A percentile compares a stretch with the other conserved stretches of the same genome.
These are phyloP conservation scores for Fusarium dimerum DNA, from an alignment of 2,329 filamentous ascomycete species.

Conservation along the genomic window DNA sequence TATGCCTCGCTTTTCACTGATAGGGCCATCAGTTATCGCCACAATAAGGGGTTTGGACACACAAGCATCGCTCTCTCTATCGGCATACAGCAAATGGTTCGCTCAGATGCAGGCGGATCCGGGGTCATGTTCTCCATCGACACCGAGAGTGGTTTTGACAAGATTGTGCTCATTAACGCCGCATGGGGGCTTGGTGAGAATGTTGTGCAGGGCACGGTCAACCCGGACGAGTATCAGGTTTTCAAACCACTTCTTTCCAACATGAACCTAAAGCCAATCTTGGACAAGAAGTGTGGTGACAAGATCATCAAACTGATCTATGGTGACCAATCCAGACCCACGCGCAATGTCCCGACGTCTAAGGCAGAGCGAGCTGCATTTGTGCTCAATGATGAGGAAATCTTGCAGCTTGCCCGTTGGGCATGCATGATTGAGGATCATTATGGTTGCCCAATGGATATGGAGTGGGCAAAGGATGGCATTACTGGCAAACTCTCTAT, in stretches of 20 bases:
- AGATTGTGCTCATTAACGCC: conserved; percentile 40
- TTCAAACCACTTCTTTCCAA: conserved; percentile 38
- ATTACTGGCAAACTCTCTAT: conserved; percentile 33
- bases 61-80: conserved; percentile 30
- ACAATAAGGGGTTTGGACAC: conserved; percentile 30
- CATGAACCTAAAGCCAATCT: conserved; percentile 30
- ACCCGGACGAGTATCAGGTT: conserved; percentile 41
- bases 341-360: conserved; percentile 39
- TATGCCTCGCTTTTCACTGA: conserved; percentile 42
- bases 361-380: conserved; percentile 35
- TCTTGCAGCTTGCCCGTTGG: conserved; percentile 38
- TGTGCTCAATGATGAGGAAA: conserved; percentile 36
- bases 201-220: conserved; percentile 39
- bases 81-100: conserved; percentile 34
- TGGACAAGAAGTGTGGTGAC: conserved; percentile 36
- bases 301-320: conserved; percentile 39
- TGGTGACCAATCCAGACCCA: conserved; percentile 28
- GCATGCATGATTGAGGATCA: conserved; percentile 37
- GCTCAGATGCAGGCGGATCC: conserved; percentile 36
- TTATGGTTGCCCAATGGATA: conserved; percentile 39
- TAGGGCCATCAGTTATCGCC: conserved; percentile 38
- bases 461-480: conserved; percentile 41
- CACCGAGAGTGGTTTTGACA: conserved; percentile 41
- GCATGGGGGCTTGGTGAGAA: conserved; percentile 41
- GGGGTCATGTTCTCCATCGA: conserved; percentile 44